These are phyloP conservation scores for Mrakiaceae sp. DNA, from an alignment of 1,284 basidiomycete genomes.

Conservation along the genomic window DNA sequence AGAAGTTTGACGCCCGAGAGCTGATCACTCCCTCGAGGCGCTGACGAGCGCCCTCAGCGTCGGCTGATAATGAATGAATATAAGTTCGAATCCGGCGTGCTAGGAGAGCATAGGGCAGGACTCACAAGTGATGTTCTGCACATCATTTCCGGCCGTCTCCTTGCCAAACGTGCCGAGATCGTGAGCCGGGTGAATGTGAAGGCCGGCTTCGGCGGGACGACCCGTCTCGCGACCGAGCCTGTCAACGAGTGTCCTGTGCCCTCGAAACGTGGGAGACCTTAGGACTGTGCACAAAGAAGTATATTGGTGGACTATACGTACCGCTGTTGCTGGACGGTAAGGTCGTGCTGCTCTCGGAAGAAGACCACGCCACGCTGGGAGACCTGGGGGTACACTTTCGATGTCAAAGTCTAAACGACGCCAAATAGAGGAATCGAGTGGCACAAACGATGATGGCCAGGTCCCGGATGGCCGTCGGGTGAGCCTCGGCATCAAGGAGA, in stretches of 20 bases:
- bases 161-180: conserved; percentile 36
- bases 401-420: too few relatives aligned
- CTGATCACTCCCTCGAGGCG: too few relatives aligned
- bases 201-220: conserved; percentile 43
- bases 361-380: conserved; percentile 61
- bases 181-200: conserved; percentile 53
- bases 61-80: too few relatives aligned
- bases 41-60: too few relatives aligned
- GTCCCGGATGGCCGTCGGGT: neutral
- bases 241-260: conserved; percentile 31
- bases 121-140: neutral
- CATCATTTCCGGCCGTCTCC: neutral
- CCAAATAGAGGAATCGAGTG: too few relatives aligned
- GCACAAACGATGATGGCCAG: conserved; percentile 18
- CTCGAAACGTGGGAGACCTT: too few relatives aligned
- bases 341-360: conserved; percentile 46
- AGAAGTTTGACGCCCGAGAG: too few relatives aligned
- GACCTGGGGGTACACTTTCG: conserved; percentile 23
- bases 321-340: conserved; percentile 41
- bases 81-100: too few relatives aligned
- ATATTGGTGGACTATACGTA: too few relatives aligned
- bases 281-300: too few relatives aligned
- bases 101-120: neutral
- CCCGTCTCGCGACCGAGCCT: conserved; percentile 48
- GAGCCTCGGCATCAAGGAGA: neutral